Percentiles rank a stretch among this genome's conserved stretches.
These are phyloP conservation scores for Penicillium lividum DNA, from an alignment of 495 filamentous ascomycete genomes.

Conservation along the genomic window DNA sequence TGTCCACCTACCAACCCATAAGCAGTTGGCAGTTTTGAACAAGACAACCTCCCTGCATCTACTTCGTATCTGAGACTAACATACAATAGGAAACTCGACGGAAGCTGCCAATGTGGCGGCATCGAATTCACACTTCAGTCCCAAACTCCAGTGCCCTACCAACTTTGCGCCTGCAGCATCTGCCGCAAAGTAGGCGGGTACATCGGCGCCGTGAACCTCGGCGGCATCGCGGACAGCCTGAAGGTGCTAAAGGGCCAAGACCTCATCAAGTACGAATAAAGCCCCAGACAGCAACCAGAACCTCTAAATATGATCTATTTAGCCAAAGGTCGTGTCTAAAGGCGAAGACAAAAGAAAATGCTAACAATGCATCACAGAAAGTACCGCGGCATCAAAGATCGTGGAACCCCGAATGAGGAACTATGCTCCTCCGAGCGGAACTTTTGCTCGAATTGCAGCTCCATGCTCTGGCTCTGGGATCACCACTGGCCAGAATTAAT, in stretches of 20 bases:
- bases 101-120: slow-evolving; percentile 56
- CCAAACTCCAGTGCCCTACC: slow-evolving; percentile 55
- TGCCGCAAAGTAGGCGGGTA: slow-evolving; percentile 56
- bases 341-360: too few relatives aligned
- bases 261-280: slow-evolving; percentile 46
- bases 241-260: slow-evolving; percentile 50
- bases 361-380: slow-evolving; percentile 34
- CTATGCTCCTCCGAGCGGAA: slow-evolving; percentile 49
- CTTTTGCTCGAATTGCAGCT: slow-evolving; percentile 55
- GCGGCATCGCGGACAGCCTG: slow-evolving; percentile 48
- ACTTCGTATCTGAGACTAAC: neutral
- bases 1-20: neutral
- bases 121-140: slow-evolving; percentile 55
- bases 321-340: too few relatives aligned
- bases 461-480: slow-evolving; percentile 54
- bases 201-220: slow-evolving; percentile 52
- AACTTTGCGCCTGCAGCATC: slow-evolving; percentile 58
- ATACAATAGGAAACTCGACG: slow-evolving; percentile 46
- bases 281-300: neutral
- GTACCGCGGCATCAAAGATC: slow-evolving; percentile 52
- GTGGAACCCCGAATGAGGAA: slow-evolving; percentile 46
- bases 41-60: neutral
- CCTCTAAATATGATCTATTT: neutral
- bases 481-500: slow-evolving; percentile 55
- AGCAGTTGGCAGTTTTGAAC: too few relatives aligned